A percentile compares a stretch with the other conserved stretches of the same genome.
Evolutionary conservation across 495 filamentous ascomycete genomes (phyloP).

Genomic region (Neurospora sp.): DNA sequence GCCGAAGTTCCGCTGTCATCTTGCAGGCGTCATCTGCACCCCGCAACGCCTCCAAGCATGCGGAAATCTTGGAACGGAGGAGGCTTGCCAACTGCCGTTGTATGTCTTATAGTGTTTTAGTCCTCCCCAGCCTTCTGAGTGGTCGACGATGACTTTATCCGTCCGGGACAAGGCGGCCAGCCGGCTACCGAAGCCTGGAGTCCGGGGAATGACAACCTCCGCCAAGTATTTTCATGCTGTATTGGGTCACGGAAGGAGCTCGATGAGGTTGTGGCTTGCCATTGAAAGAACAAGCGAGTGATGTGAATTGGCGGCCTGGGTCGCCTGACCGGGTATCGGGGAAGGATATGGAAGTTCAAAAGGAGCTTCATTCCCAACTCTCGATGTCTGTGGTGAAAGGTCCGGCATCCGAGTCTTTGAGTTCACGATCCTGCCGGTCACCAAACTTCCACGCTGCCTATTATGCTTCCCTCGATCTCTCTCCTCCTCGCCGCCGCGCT

Average conservation of each 20-base stretch:
- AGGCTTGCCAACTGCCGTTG: neutral
- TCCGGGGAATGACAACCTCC: neutral
- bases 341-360: neutral
- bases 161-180: neutral
- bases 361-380: neutral
- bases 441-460: neutral
- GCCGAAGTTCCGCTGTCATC: neutral
- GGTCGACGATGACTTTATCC: neutral
- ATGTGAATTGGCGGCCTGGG: neutral
- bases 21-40: neutral
- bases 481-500: slow-evolving; percentile 12
- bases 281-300: neutral
- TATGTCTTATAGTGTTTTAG: neutral
- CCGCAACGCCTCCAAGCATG: neutral
- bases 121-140: neutral
- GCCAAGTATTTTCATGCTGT: neutral
- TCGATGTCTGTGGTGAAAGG: neutral
- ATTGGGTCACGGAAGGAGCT: neutral
- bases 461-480: slow-evolving; percentile 12
- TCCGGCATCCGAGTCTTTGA: neutral
- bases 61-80: neutral
- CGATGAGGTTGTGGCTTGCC: neutral
- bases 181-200: neutral
- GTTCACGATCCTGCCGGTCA: neutral
- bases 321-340: neutral